phyloP scores from a whole-genome alignment of 768 basidiomycete species.

The Trametes meyenii region DNA sequence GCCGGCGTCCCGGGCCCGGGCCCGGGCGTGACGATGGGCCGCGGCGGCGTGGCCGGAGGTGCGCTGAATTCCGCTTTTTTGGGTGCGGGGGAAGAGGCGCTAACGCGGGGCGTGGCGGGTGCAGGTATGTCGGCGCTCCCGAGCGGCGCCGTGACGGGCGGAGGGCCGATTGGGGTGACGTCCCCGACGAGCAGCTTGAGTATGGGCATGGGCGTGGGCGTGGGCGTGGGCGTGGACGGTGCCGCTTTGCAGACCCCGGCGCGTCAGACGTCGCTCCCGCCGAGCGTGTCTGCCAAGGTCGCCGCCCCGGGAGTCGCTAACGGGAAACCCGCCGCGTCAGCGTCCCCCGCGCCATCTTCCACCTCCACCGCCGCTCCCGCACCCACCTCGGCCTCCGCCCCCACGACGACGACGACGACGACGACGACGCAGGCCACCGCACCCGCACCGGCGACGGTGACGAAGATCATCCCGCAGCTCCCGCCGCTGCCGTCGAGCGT shows the following conservation, averaged over 20 bases:
- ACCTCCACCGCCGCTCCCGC: no score
- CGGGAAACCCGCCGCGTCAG: background rate
- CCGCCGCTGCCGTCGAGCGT: constrained; percentile 49
- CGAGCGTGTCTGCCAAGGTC: constrained; percentile 13
- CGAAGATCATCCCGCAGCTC: constrained; percentile 37
- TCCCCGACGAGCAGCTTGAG: constrained; percentile 10
- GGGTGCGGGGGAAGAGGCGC: constrained; percentile 23
- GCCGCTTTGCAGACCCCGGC: constrained; percentile 27
- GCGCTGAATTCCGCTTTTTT: constrained; percentile 10
- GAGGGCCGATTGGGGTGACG: constrained; percentile 21
- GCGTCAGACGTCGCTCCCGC: constrained; percentile 30
- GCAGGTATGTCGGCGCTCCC: constrained; percentile 3
- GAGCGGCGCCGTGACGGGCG: constrained; percentile 10
- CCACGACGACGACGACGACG: constrained; percentile 4
- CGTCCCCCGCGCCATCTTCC: background rate
- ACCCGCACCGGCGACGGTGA: constrained; percentile 17
- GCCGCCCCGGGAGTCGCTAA: background rate
- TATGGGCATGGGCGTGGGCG: constrained; percentile 20
- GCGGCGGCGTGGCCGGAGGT: background rate
- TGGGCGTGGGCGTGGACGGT: constrained; percentile 25
- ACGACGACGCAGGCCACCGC: constrained; percentile 18
- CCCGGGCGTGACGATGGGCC: no score
- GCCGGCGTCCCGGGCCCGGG: no score
- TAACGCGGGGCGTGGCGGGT: constrained; percentile 17
- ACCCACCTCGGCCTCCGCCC: background rate